Evolutionary conservation across 2,329 filamentous ascomycete species (phyloP).

Genomic region (Orbilia javanica): DNA sequence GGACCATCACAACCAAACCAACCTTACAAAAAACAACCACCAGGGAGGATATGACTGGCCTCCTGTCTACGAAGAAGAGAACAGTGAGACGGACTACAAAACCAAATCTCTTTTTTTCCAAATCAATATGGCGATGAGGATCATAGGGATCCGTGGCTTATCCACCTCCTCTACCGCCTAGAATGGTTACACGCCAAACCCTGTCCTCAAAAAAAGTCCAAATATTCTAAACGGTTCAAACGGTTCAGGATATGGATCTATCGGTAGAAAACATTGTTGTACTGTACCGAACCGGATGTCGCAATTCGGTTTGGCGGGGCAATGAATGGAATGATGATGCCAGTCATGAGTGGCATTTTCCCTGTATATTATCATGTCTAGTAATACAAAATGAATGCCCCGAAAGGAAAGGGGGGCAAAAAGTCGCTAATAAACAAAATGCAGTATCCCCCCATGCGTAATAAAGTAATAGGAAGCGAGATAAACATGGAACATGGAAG

Average conservation of each 20-base stretch:
- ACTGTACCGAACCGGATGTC: neutral
- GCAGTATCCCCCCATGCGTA: constrained; percentile 2
- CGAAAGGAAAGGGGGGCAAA: neutral
- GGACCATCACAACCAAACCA: too few species aligned
- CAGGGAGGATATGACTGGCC: too few species aligned
- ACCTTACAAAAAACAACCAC: too few species aligned
- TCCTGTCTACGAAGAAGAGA: too few species aligned
- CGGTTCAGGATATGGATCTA: neutral
- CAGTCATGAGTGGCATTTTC: neutral
- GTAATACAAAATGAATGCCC: neutral
- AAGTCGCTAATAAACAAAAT: neutral
- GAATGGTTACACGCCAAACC: too few species aligned
- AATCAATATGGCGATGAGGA: neutral
- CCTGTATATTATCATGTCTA: neutral
- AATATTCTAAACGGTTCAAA: neutral
- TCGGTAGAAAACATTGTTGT: neutral
- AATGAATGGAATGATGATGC: neutral
- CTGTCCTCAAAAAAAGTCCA: neutral
- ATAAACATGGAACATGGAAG: neutral
- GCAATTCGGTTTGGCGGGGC: too few species aligned
- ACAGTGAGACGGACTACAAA: too few species aligned
- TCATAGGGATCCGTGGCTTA: neutral
- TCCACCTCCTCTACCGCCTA: too few species aligned
- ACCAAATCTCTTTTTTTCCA: too few species aligned
- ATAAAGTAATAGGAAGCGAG: neutral